Percentiles rank a stretch among this genome's conserved stretches.
Evolutionary conservation across 2,329 filamentous ascomycete genomes (phyloP).

Genomic region (Chaetomiaceae sp.): DNA sequence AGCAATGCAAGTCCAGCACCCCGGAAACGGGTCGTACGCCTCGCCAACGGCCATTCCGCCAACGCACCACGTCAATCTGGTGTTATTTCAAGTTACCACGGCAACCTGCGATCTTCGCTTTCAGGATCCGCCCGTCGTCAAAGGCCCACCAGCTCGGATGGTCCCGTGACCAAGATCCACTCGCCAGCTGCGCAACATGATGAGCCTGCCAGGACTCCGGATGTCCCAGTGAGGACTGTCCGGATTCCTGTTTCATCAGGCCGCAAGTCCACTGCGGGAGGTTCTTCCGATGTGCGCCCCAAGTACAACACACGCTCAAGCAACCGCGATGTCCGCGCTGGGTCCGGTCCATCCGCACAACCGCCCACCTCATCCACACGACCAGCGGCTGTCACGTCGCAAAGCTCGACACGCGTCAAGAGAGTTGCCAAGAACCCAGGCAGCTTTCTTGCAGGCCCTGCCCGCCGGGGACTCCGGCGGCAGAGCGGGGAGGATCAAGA

Average conservation of each 20-base stretch:
- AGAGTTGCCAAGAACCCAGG: slow-evolving; percentile 68
- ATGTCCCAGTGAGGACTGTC: slow-evolving; percentile 46
- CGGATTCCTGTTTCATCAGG: slow-evolving; percentile 48
- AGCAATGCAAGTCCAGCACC: slow-evolving; percentile 46
- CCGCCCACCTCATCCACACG: slow-evolving; percentile 47
- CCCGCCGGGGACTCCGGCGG: slow-evolving; percentile 64
- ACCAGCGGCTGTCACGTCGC: slow-evolving; percentile 48
- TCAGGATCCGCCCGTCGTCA: slow-evolving; percentile 31
- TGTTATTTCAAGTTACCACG: slow-evolving; percentile 25
- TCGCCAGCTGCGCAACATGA: slow-evolving; percentile 14
- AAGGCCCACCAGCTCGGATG: slow-evolving; percentile 24
- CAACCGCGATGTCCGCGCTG: slow-evolving; percentile 43
- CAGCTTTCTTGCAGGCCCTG: slow-evolving; percentile 72
- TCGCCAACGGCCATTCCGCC: slow-evolving; percentile 40
- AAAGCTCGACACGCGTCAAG: slow-evolving; percentile 72
- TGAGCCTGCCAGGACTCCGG: slow-evolving; percentile 44
- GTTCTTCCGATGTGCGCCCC: slow-evolving; percentile 33
- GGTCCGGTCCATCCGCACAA: slow-evolving; percentile 44
- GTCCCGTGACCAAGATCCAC: slow-evolving; percentile 28
- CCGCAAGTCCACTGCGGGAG: slow-evolving; percentile 32
- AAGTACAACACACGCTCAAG: slow-evolving; percentile 34
- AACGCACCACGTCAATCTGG: slow-evolving; percentile 27
- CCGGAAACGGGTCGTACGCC: slow-evolving; percentile 51
- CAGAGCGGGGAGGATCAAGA: slow-evolving; percentile 61
- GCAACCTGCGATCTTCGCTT: slow-evolving; percentile 46